These are phyloP conservation scores for Byssochlamys sp. DNA, from an alignment of 2,329 filamentous ascomycete species.

Conservation along the genomic window DNA sequence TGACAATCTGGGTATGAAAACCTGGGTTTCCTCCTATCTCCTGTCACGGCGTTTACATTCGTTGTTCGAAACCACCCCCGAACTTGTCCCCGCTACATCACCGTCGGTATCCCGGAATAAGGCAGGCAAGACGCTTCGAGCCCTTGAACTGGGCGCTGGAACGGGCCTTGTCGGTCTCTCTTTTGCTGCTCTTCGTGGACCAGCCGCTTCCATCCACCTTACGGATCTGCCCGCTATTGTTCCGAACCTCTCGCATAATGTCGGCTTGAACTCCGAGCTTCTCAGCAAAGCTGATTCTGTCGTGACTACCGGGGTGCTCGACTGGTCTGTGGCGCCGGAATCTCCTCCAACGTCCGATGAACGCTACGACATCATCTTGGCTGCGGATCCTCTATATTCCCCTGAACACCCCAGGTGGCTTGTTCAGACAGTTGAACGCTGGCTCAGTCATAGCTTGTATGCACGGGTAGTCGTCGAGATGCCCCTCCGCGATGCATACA, in stretches of 20 bases:
- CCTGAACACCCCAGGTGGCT: slow-evolving; percentile 69
- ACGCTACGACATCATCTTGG: slow-evolving; percentile 59
- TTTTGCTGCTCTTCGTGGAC: slow-evolving; percentile 59
- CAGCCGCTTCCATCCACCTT: slow-evolving; percentile 53
- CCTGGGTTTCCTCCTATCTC: slow-evolving; percentile 85
- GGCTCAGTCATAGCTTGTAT: slow-evolving; percentile 49
- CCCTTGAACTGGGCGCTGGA: slow-evolving; percentile 76
- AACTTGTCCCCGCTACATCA: slow-evolving; percentile 20
- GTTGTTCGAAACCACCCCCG: slow-evolving; percentile 29
- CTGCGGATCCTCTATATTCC: slow-evolving; percentile 80
- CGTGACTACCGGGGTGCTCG: slow-evolving; percentile 57
- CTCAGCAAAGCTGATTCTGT: slow-evolving; percentile 48
- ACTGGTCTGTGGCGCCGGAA: slow-evolving; percentile 49
- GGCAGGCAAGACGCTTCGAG: slow-evolving; percentile 21
- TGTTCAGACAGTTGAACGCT: slow-evolving; percentile 57
- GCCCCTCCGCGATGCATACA: slow-evolving; percentile 62
- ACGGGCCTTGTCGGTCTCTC: slow-evolving; percentile 85
- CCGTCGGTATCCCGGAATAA: slow-evolving; percentile 8
- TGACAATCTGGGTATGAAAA: slow-evolving; percentile 84
- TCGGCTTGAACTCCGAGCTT: slow-evolving; percentile 50
- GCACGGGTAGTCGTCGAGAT: slow-evolving; percentile 70
- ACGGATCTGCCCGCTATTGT: slow-evolving; percentile 81
- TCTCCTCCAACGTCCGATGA: slow-evolving; percentile 21
- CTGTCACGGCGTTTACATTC: slow-evolving; percentile 60
- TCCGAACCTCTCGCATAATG: slow-evolving; percentile 68